phyloP scores from a whole-genome alignment of 805 yeast genomes.

The Starmerella apis region DNA sequence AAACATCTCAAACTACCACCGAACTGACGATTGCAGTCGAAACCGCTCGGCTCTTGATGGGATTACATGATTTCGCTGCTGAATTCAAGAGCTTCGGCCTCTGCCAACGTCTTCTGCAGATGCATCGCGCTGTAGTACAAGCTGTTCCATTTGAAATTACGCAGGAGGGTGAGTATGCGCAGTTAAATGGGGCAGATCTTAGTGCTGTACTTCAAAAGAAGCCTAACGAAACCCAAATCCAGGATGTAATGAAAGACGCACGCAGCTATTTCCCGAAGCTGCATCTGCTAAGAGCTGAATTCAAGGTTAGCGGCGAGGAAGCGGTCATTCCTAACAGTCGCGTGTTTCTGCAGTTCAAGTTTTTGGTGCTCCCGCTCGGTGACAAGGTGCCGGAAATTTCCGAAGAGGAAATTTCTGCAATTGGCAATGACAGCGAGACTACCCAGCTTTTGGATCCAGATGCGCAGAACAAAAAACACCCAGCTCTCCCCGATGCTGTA shows the following conservation, averaged over 20 bases:
- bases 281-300: slow-evolving; percentile 57
- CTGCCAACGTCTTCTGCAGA: slow-evolving; percentile 48
- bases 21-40: slow-evolving; percentile 51
- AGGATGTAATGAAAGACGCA: slow-evolving; percentile 14
- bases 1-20: slow-evolving; percentile 34
- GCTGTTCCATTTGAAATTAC: slow-evolving; percentile 49
- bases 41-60: slow-evolving; percentile 55
- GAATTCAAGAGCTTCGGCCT: slow-evolving; percentile 66
- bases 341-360: slow-evolving; percentile 66
- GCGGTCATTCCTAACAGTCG: slow-evolving; percentile 60
- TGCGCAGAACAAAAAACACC: slow-evolving; percentile 53
- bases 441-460: slow-evolving; percentile 22
- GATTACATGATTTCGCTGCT: slow-evolving; percentile 70
- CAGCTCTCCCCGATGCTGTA: slow-evolving; percentile 52
- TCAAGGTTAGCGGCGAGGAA: slow-evolving; percentile 78
- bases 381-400: slow-evolving; percentile 27
- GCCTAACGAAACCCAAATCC: not conserved
- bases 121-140: slow-evolving; percentile 63
- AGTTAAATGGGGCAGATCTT: slow-evolving; percentile 63
- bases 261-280: slow-evolving; percentile 51
- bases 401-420: slow-evolving; percentile 24
- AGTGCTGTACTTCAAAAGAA: slow-evolving; percentile 25
- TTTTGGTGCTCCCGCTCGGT: slow-evolving; percentile 60
- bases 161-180: slow-evolving; percentile 56
- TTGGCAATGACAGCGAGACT: slow-evolving; percentile 29